Percentiles rank a stretch among this genome's conserved stretches.
Evolutionary conservation across 1,284 basidiomycete species (phyloP).

Genomic region (Tetrapyrgos nigripes): DNA sequence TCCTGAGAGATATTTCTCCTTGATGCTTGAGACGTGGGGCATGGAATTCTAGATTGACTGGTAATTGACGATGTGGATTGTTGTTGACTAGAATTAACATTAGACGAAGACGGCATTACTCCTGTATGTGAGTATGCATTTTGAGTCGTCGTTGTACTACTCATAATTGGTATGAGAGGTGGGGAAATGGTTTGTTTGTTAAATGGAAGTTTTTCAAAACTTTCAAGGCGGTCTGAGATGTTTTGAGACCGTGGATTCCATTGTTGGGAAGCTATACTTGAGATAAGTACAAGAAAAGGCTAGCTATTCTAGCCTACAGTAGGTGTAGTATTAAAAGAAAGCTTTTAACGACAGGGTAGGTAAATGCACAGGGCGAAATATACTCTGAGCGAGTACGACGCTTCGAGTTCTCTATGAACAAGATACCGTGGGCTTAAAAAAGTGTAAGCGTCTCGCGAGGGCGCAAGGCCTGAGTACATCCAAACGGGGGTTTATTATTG

Average conservation of each 20-base stretch:
- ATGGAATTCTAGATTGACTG: neutral
- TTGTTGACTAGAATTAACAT: neutral
- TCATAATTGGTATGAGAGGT: neutral
- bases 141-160: neutral
- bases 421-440: too few species aligned
- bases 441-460: too few species aligned
- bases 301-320: too few species aligned
- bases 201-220: neutral
- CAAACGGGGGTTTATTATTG: too few species aligned
- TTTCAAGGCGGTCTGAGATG: neutral
- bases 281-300: too few species aligned
- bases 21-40: neutral
- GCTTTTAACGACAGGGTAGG: too few species aligned
- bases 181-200: neutral
- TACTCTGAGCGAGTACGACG: too few species aligned
- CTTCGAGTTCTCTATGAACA: too few species aligned
- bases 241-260: neutral
- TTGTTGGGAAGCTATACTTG: neutral
- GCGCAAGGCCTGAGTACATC: too few species aligned
- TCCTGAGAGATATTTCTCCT: neutral
- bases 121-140: neutral
- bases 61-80: neutral
- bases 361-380: too few species aligned
- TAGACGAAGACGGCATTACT: neutral
- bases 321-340: too few species aligned